phyloP scores from a whole-genome alignment of 805 yeast genomes.

The Kuraishia ogatae region DNA sequence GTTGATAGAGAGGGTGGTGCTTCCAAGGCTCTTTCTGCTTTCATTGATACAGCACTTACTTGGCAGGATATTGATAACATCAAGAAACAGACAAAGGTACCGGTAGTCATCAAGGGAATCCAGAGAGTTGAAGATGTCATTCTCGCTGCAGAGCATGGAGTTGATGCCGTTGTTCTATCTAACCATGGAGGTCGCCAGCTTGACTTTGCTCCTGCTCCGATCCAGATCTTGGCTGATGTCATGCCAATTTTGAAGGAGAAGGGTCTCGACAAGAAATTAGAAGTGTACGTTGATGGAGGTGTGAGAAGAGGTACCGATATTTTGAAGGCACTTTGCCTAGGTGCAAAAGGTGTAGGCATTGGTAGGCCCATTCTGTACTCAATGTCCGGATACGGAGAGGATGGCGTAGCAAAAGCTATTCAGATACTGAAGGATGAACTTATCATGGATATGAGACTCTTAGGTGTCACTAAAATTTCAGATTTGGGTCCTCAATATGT shows the following conservation, averaged over 20 bases:
- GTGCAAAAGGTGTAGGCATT: constrained; percentile 64
- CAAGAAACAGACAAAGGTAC: constrained; percentile 47
- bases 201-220: constrained; percentile 73
- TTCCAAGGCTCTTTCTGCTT: constrained; percentile 76
- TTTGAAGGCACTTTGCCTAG: constrained; percentile 56
- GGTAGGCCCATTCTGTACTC: constrained; percentile 65
- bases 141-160: constrained; percentile 62
- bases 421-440: constrained; percentile 62
- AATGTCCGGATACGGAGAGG: constrained; percentile 53
- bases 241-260: constrained; percentile 40
- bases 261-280: constrained; percentile 41
- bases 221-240: constrained; percentile 66
- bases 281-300: constrained; percentile 62
- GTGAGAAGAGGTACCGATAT: constrained; percentile 62
- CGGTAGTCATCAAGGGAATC: constrained; percentile 75
- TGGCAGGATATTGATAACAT: constrained; percentile 62
- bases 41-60: constrained; percentile 61
- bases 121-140: constrained; percentile 76
- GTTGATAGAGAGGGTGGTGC: constrained; percentile 76
- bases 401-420: constrained; percentile 52
- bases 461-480: constrained; percentile 58
- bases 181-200: constrained; percentile 90
- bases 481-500: constrained; percentile 54
- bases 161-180: constrained; percentile 72
- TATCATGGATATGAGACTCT: constrained; percentile 67